Conservation (phyloP, 345 rosid genomes). For the Eutrema japonicum region DNA sequence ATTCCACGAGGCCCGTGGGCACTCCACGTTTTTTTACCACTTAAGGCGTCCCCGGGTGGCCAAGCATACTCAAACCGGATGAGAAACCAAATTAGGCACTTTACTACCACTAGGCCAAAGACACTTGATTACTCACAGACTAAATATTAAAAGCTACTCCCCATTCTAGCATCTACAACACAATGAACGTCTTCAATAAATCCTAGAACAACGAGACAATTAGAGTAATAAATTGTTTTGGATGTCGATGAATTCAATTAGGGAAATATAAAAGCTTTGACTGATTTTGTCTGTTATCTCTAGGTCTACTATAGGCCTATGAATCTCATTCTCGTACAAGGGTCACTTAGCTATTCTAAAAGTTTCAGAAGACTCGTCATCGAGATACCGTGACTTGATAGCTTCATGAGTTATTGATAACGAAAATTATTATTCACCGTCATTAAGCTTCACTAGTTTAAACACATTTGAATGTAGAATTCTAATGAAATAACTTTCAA, state of each 20-base stretch:
- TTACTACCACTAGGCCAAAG: too few species aligned
- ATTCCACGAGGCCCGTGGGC: too few species aligned
- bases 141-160: constrained; percentile 1
- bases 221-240: neutral
- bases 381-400: constrained; percentile 5
- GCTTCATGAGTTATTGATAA: neutral
- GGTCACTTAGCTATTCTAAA: neutral
- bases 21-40: too few species aligned
- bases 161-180: constrained; percentile 13
- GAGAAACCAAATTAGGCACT: too few species aligned
- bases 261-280: neutral
- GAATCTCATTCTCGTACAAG: constrained; percentile 28
- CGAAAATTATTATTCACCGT: neutral
- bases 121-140: too few species aligned
- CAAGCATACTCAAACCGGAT: too few species aligned
- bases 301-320: constrained; percentile 4
- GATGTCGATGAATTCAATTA: neutral
- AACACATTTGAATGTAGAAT: neutral
- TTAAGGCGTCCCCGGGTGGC: too few species aligned
- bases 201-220: constrained; percentile 1
- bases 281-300: constrained; percentile 16
- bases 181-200: constrained; percentile 1
- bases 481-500: neutral
- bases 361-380: constrained; percentile 19
- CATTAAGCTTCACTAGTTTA: constrained; percentile 2